Conservation (phyloP, 169 alveolate species). For the Toxoplasma gondii region DNA sequence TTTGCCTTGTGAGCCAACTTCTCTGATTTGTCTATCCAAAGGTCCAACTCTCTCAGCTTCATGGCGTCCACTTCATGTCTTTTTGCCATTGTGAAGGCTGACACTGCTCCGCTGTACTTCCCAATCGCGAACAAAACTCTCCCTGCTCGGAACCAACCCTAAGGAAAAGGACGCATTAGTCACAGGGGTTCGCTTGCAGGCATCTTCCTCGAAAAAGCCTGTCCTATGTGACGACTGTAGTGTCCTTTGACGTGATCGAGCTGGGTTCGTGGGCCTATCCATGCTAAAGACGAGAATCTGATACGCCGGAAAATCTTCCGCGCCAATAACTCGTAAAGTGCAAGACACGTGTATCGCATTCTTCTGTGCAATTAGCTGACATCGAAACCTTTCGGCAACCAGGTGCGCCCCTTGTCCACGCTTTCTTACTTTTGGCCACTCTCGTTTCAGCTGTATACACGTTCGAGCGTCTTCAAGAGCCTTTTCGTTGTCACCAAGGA, state of each 20-base stretch:
- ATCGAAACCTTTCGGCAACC: too few relatives aligned
- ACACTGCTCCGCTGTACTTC: constrained; percentile 40
- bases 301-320: too few relatives aligned
- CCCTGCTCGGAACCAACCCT: constrained; percentile 44
- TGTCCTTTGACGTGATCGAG: too few relatives aligned
- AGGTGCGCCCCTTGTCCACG: not conserved
- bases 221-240: too few relatives aligned
- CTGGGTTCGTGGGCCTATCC: too few relatives aligned
- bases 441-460: not conserved
- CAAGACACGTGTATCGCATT: too few relatives aligned
- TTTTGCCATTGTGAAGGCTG: constrained; percentile 7
- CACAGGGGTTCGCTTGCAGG: too few relatives aligned
- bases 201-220: too few relatives aligned
- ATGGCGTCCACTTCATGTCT: not conserved
- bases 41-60: constrained; percentile 23
- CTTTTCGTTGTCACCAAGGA: constrained; percentile 9
- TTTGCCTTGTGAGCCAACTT: constrained; percentile 11
- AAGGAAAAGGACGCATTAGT: not conserved
- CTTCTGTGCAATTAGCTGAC: too few relatives aligned
- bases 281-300: too few relatives aligned
- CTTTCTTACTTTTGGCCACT: constrained; percentile 10
- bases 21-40: constrained; percentile 4
- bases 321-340: too few relatives aligned
- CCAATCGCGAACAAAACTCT: constrained; percentile 28
- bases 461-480: constrained; percentile 27